phyloP scores from a whole-genome alignment of 768 basidiomycete species.

The Russula abietina region DNA sequence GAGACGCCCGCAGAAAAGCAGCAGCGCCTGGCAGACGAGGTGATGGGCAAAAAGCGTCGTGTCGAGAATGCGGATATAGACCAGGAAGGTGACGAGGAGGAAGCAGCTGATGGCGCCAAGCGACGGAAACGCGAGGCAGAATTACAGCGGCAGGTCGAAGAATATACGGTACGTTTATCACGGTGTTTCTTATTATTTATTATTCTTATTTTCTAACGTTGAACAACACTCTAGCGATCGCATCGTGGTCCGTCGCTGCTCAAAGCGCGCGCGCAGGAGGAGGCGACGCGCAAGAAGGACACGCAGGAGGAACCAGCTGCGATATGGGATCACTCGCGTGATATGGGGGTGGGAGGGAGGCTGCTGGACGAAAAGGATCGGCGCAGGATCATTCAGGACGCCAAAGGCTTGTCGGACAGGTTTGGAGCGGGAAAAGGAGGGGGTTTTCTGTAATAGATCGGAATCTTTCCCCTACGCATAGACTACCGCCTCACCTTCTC shows the following conservation, averaged over 20 bases:
- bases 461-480: too few species aligned
- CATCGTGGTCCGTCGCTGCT: constrained; percentile 28
- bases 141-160: constrained; percentile 66
- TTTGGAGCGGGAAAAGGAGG: constrained; percentile 73
- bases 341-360: constrained; percentile 83
- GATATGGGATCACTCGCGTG: constrained; percentile 90
- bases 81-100: constrained; percentile 32
- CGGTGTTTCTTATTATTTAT: too few species aligned
- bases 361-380: constrained; percentile 87
- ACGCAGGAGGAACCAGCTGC: constrained; percentile 49
- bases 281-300: constrained; percentile 40
- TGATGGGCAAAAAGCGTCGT: constrained; percentile 82
- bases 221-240: constrained; percentile 24
- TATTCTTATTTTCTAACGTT: not conserved
- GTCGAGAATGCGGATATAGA: constrained; percentile 48
- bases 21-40: constrained; percentile 88
- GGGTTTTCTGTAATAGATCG: constrained; percentile 43
- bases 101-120: constrained; percentile 40
- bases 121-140: constrained; percentile 60
- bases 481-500: too few species aligned
- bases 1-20: constrained; percentile 93
- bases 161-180: constrained; percentile 57
- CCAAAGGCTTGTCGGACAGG: constrained; percentile 72
- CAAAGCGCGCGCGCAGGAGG: constrained; percentile 37
- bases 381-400: constrained; percentile 70